These are phyloP conservation scores for Apiotrichum montevideense DNA, from an alignment of 1,284 basidiomycete genomes.

Conservation along the genomic window DNA sequence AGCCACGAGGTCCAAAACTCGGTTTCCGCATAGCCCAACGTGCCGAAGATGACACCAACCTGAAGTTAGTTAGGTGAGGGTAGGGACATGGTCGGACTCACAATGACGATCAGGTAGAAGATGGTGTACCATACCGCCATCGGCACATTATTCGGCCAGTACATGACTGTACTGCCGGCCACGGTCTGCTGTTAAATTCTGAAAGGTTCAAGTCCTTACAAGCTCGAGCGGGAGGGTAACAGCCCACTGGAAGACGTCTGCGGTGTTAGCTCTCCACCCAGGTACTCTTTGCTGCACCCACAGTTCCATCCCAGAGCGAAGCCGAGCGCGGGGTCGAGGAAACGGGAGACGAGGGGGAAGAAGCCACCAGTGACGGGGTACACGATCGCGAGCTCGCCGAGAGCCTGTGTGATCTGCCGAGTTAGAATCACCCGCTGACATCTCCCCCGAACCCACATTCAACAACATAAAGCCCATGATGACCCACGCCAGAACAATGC, in stretches of 20 bases:
- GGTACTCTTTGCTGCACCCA: conserved; percentile 20
- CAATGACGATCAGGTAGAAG: conserved; percentile 36
- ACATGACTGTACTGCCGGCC: conserved; percentile 38
- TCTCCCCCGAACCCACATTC: conserved; percentile 13
- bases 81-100: neutral
- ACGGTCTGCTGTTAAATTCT: conserved; percentile 16
- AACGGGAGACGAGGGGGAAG: conserved; percentile 44
- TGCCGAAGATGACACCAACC: conserved; percentile 23
- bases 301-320: conserved; percentile 47
- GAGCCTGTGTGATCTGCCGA: conserved; percentile 39
- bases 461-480: conserved; percentile 29
- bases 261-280: conserved; percentile 4
- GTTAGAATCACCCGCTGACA: too few relatives aligned
- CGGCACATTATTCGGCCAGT: conserved; percentile 38
- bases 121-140: conserved; percentile 47
- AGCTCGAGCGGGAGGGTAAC: conserved; percentile 44
- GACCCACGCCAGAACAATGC: conserved; percentile 46
- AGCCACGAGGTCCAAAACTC: conserved; percentile 47
- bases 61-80: neutral
- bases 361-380: conserved; percentile 50
- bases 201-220: conserved; percentile 16
- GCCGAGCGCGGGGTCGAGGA: conserved; percentile 40
- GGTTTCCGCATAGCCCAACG: conserved; percentile 42
- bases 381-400: conserved; percentile 49
- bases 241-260: conserved; percentile 44